Evolutionary conservation across 1,139 yeast genomes (phyloP), one percentile per base, ranked within the genome.

Genomic region (Meyerozyma smithsonii): DNA sequence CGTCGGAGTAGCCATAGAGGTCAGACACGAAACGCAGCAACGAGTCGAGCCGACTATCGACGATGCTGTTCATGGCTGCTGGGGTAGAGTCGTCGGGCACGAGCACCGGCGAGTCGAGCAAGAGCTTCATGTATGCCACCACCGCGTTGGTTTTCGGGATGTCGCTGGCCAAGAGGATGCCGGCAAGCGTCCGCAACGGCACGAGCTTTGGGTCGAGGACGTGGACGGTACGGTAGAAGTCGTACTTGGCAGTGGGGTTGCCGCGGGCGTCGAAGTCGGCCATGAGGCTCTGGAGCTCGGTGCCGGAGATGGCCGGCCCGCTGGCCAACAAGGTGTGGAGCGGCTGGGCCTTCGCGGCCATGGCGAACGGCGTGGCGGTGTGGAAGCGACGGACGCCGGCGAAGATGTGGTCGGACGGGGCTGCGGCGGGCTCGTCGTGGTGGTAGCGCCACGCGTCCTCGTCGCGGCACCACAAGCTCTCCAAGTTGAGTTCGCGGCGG

Each of bases 401-500:
- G 48, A 77, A 77, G 17, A 77, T 67, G 45, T 70, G 68, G 50
- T 77, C 81, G 12, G 61, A 55, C n/a, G 54, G 55, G 4, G 32
- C 35, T 1, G 39, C 34, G 2, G 35, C 24, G 1, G 38, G 45
- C 3, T 45, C 52, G 5, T 39, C 33, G 2, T 43, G 45, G 35
- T 52, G 45, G 47, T 64, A 67, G 42, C 62, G 47, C 7, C 46
- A 52, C 33, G 58, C 51, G 18, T 75, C 80, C 25, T 62, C 68
- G 16, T 69, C 73, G 26, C 64, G 62, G 38, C 79, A 72, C 79
- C 87, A 87, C 36, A 88, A 56, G 26, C 72, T 68, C 56, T 89
- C 96, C 51, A 90, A 69, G 48, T 84, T 77, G 44, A 90, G 62
- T 44, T 77, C 82, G 17, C 59, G 56, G 43, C 97, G 68, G 59